Percentiles rank a stretch among this genome's conserved stretches.
phyloP scores from a whole-genome alignment of 2,329 filamentous ascomycete species.

The Epicoccum nigrum region DNA sequence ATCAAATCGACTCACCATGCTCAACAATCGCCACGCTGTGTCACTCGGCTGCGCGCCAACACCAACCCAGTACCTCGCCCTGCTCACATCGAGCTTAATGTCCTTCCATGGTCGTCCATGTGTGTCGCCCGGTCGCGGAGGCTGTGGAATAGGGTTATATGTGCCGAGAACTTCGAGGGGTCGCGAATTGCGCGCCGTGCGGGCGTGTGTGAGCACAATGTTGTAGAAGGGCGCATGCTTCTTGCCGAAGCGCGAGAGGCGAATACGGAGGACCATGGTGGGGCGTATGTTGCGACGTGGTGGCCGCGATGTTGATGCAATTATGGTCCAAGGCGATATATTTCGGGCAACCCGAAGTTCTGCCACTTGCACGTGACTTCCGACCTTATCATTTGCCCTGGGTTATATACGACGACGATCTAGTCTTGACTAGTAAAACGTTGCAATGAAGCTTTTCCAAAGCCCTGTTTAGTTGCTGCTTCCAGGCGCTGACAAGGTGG shows the following conservation, averaged over 20 bases:
- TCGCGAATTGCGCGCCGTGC: slow-evolving; percentile 83
- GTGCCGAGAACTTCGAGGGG: slow-evolving; percentile 89
- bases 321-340: slow-evolving; percentile 6
- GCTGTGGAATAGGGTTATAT: slow-evolving; percentile 65
- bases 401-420: no score
- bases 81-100: slow-evolving; percentile 79
- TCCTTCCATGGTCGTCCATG: slow-evolving; percentile 80
- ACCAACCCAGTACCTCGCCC: slow-evolving; percentile 94
- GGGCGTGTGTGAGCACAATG: slow-evolving; percentile 91
- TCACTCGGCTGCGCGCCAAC: slow-evolving; percentile 95
- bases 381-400: no score
- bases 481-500: no score
- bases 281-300: not conserved
- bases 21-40: slow-evolving; percentile 82
- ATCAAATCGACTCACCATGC: slow-evolving; percentile 67
- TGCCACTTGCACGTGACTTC: slow-evolving; percentile 27
- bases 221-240: slow-evolving; percentile 93
- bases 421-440: no score
- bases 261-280: slow-evolving; percentile 88
- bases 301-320: not conserved
- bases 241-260: slow-evolving; percentile 90
- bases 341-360: slow-evolving; percentile 28
- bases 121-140: slow-evolving; percentile 57
- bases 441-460: no score
- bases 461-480: no score